Percentiles rank a stretch among this genome's conserved stretches.
phyloP scores from a whole-genome alignment of 1,284 basidiomycete genomes.

The Ganoderma meredithae region DNA sequence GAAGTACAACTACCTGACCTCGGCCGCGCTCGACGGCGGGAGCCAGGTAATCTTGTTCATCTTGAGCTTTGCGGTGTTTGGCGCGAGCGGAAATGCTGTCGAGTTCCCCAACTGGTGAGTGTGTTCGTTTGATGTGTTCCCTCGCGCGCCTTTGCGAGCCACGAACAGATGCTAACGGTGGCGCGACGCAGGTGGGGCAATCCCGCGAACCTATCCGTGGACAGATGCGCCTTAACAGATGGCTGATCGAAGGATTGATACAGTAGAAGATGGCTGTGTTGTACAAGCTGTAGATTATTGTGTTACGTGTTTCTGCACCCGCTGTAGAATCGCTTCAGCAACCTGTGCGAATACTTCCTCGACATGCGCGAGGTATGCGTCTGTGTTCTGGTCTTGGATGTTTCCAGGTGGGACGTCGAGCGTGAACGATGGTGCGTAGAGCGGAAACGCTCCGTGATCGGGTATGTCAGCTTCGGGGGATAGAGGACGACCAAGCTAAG shows the following conservation, averaged over 20 bases:
- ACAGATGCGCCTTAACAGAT: conserved; percentile 33
- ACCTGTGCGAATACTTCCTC: conserved; percentile 17
- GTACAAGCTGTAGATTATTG: conserved; percentile 12
- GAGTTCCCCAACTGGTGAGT: conserved; percentile 52
- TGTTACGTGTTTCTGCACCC: conserved; percentile 6
- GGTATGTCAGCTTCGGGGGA: conserved; percentile 71
- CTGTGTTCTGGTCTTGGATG: conserved; percentile 76
- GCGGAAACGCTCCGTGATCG: conserved; percentile 70
- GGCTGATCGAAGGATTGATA: not conserved
- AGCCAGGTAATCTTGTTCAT: conserved; percentile 57
- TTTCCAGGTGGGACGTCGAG: conserved; percentile 78
- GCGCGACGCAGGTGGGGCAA: conserved; percentile 40
- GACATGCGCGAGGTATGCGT: conserved; percentile 48
- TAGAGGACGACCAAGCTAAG: conserved; percentile 61
- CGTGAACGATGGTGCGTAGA: conserved; percentile 82
- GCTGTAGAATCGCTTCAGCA: conserved; percentile 10
- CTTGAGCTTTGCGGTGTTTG: conserved; percentile 68
- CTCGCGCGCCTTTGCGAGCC: not conserved
- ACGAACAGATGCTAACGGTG: not conserved
- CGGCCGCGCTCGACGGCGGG: conserved; percentile 56
- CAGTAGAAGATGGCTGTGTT: not conserved
- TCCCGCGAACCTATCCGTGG: conserved; percentile 39
- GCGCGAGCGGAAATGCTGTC: conserved; percentile 66
- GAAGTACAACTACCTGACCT: conserved; percentile 58
- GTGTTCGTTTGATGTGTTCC: not conserved